Evolutionary conservation across 139 green algal genomes (phyloP).

Genomic region (Chlorella sorokiniana): DNA sequence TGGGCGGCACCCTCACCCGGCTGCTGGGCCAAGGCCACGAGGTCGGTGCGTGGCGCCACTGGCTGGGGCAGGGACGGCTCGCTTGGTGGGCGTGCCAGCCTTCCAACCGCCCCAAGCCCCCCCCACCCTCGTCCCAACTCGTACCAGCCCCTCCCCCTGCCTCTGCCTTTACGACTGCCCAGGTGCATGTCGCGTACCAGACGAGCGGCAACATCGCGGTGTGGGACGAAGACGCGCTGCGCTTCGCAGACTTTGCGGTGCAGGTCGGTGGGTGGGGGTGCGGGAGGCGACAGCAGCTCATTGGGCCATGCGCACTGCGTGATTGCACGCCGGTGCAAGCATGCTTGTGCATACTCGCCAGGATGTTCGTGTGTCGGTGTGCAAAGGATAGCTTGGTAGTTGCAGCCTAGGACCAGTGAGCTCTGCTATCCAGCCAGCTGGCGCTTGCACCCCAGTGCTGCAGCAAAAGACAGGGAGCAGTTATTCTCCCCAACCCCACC

Average conservation of each 20-base stretch:
- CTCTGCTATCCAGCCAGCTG: no score
- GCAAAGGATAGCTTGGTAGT: no score
- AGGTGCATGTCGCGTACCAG: conserved; percentile 28
- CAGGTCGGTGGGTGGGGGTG: not conserved
- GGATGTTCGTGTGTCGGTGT: no score
- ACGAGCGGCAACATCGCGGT: conserved; percentile 30
- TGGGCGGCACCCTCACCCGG: conserved; percentile 33
- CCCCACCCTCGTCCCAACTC: not conserved
- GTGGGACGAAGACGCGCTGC: conserved; percentile 32
- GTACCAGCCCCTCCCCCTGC: no score
- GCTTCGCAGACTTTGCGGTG: conserved; percentile 28
- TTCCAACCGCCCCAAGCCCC: not conserved
- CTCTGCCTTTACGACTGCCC: not conserved
- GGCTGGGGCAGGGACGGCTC: not conserved
- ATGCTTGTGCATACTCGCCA: no score
- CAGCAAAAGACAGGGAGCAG: no score
- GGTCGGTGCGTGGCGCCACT: no score
- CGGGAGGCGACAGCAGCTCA: no score
- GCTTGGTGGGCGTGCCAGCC: not conserved
- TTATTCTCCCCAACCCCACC: not conserved
- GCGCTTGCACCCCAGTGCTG: no score
- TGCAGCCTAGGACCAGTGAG: no score
- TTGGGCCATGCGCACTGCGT: not conserved
- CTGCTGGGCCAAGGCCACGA: conserved; percentile 28
- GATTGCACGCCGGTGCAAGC: not conserved